Conservation (phyloP, 768 basidiomycete genomes). For the Hemileccinum impolitum region DNA sequence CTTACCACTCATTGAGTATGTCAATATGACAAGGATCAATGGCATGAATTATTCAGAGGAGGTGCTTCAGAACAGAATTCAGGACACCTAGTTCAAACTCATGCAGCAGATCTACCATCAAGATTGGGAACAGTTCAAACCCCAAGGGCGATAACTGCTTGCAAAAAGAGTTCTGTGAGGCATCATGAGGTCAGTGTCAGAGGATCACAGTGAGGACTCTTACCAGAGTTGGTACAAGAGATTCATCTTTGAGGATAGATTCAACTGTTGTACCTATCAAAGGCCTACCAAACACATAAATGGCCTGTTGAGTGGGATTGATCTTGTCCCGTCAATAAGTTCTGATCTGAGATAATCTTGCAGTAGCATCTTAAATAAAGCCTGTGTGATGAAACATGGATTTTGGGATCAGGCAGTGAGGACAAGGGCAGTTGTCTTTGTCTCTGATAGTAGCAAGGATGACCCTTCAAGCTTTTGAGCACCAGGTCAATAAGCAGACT, state of each 20-base stretch:
- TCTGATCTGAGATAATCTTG: too few relatives aligned
- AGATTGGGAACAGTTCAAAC: not conserved
- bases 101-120: constrained; percentile 1
- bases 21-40: not conserved
- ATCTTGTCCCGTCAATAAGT: too few relatives aligned
- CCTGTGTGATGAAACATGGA: too few relatives aligned
- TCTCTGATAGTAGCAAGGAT: too few relatives aligned
- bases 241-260: not conserved
- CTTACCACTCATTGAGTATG: not conserved
- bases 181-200: not conserved
- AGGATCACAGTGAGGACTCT: not conserved
- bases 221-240: not conserved
- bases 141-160: not conserved
- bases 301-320: too few relatives aligned
- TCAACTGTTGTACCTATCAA: not conserved
- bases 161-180: not conserved
- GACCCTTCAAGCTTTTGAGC: too few relatives aligned
- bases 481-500: too few relatives aligned
- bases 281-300: not conserved
- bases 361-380: too few relatives aligned
- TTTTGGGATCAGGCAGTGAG: too few relatives aligned
- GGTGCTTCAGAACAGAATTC: not conserved
- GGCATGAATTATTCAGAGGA: not conserved
- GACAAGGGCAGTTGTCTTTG: too few relatives aligned
- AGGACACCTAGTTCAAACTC: not conserved